Conservation (phyloP, 108 stramenopile species). For the Licmophora abbreviata region DNA sequence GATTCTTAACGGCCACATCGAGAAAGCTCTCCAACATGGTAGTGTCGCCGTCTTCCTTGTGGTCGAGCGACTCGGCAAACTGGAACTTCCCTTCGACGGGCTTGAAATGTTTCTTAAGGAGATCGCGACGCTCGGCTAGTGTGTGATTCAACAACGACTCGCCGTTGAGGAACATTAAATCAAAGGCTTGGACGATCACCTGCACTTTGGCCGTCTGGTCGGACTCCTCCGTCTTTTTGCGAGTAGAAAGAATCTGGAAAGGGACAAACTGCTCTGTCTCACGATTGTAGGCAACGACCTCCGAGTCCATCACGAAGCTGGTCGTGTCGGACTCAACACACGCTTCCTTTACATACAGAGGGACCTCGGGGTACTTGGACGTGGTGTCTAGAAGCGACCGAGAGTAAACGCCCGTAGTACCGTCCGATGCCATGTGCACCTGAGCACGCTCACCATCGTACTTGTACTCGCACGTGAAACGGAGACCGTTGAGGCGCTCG, state of each 20-base stretch:
- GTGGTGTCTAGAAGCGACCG: conserved; percentile 91
- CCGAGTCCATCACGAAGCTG: conserved; percentile 95
- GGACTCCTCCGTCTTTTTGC: conserved; percentile 78
- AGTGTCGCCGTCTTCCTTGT: conserved; percentile 65
- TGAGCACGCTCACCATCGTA: conserved; percentile 99
- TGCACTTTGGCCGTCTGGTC: conserved; percentile 88
- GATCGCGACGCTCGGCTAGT: conserved; percentile 72
- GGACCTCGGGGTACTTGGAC: conserved; percentile 94
- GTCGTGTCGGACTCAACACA: conserved; percentile 28
- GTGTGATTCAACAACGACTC: conserved; percentile 72
- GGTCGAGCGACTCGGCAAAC: conserved; percentile 61
- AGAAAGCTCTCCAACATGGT: conserved; percentile 88
- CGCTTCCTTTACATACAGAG: conserved; percentile 79
- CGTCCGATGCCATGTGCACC: conserved; percentile 87
- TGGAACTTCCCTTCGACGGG: conserved; percentile 86
- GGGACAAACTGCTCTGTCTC: conserved; percentile 77
- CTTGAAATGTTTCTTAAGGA: conserved; percentile 77
- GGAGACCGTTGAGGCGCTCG: conserved; percentile 79
- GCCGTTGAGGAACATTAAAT: conserved; percentile 98
- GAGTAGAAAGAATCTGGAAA: conserved; percentile 78
- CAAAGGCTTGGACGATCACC: conserved; percentile 98
- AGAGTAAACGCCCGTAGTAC: conserved; percentile 85
- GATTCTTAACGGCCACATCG: conserved; percentile 91
- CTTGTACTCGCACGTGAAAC: conserved; percentile 99
- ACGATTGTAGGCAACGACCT: conserved; percentile 93